Base-by-base conservation (phyloP, 75 land plant genomes). In the Pinus albicaulis region DNA sequence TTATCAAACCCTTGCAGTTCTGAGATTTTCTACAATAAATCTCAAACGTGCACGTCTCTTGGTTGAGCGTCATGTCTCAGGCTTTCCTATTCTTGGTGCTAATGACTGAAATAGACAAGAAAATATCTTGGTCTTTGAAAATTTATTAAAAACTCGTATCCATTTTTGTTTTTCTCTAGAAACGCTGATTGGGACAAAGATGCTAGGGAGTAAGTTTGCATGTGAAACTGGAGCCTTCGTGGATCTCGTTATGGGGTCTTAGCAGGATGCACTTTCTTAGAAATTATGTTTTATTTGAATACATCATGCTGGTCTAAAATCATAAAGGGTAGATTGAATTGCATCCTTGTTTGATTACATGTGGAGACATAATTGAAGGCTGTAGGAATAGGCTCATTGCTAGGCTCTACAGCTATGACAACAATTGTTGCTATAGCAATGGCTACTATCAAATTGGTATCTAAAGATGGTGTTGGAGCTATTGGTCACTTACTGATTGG, bases 391-490 rank as follows among this genome's bases (percentile, higher is more conserved):
- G 92, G 91, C 48, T 87, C 91, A 57, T 88, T 87, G 78, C 81
- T 92, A 34, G 94, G 92, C 69, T 84, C 90, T 31, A 83, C 86
- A 72, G 88, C 89, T 78, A 97, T 96, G 72, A 98, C 94, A 73
- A 82, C 93, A 77, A 85, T 57, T 22, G 5, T 31, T 52, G 74
- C 57, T 24, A 57, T 31, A 72, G 24, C 23, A 52, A 58, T 96
- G 76, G 96, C 94, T 81, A 92, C 99, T 74, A 95, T 95, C 71
- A 95, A 92, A n/a, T n/a, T n/a, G n/a, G n/a, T n/a, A n/a, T n/a
- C n/a, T n/a, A n/a, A n/a, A n/a, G n/a, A n/a, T n/a, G n/a, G n/a
- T n/a, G n/a, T n/a, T n/a, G n/a, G n/a, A n/a, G n/a, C n/a, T n/a
- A n/a, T n/a, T n/a, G n/a, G n/a, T n/a, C n/a, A n/a, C n/a, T n/a